Percentiles rank a stretch among this genome's conserved stretches.
Conservation (phyloP, 352 stramenopile genomes). For the Phytophthora pluvialis region DNA sequence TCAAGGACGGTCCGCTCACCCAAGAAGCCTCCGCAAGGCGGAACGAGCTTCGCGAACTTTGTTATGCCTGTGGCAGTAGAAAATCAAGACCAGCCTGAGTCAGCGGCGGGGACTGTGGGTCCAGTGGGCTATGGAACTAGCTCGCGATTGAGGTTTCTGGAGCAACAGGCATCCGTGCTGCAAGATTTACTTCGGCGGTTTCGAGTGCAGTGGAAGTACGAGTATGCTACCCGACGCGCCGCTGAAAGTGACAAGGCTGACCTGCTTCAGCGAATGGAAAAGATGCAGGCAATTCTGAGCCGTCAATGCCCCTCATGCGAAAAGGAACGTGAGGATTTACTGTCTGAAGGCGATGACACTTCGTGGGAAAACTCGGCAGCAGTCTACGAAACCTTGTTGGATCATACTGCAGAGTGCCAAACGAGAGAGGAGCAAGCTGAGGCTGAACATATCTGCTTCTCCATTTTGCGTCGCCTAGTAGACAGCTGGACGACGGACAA, state of each 20-base stretch:
- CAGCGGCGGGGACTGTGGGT: slow-evolving; percentile 13
- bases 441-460: slow-evolving; percentile 64
- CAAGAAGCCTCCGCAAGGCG: slow-evolving; percentile 16
- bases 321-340: slow-evolving; percentile 31
- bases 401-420: slow-evolving; percentile 25
- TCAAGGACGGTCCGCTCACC: slow-evolving; percentile 23
- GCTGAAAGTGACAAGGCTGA: slow-evolving; percentile 50
- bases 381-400: slow-evolving; percentile 54
- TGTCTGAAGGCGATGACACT: slow-evolving; percentile 41
- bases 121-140: slow-evolving; percentile 36
- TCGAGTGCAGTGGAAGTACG: slow-evolving; percentile 57
- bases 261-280: slow-evolving; percentile 49
- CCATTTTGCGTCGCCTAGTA: slow-evolving; percentile 58
- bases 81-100: slow-evolving; percentile 18
- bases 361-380: slow-evolving; percentile 51
- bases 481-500: slow-evolving; percentile 77
- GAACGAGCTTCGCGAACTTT: slow-evolving; percentile 11
- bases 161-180: slow-evolving; percentile 56
- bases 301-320: slow-evolving; percentile 38
- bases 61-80: slow-evolving; percentile 2
- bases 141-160: slow-evolving; percentile 45
- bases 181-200: slow-evolving; percentile 62
- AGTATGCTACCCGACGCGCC: slow-evolving; percentile 38
- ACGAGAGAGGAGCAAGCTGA: slow-evolving; percentile 49
- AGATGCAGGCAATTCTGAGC: slow-evolving; percentile 37